Base-by-base conservation (phyloP, 768 basidiomycete species). In the Mycena leptocephala region DNA sequence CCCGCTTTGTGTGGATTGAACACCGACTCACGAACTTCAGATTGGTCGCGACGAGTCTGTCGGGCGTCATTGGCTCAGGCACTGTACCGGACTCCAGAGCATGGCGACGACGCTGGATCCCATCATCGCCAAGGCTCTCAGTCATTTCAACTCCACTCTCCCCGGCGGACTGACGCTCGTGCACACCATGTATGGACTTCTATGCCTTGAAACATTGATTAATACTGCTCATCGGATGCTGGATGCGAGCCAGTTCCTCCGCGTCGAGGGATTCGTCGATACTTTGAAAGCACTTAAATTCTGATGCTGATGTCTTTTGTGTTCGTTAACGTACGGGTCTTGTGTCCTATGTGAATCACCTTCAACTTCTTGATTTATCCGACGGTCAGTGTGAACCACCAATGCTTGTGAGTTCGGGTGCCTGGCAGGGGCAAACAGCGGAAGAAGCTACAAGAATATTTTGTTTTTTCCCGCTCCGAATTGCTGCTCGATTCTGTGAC, bases 241-340 rank as follows among this genome's bases (percentile, higher is more conserved):
- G 33, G 85, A 86, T 72, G 85, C 84, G 5, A 74, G 78, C 24
- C 85, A 86, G 72, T 86, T 86, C 82, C 63, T 85, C 33, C 76
- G 77, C 58, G 73, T 65, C 24, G 82, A 84, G 72, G 83, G 82
- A 26, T 84, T 84, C 80, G 81, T 82, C 20, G 79, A 81, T 72
- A 85, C 85, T 22, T 68, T 83, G 41, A 78, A 82, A 48, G 81
- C 81, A 7, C 80, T 85, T 48, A 85, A 83, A 5, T 85, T 84
- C 77, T 58, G 11, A 62, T 1, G 48, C 32, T 13, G 30, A 30
- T 33, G 28, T 51, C 48, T 51, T 51, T 5, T 20, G 48, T 13
- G 39, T 33, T 20, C 53, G 14, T 5, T 11, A 26, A 6, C 6
- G 2, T 58, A 5, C 16, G 55, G 28, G 28, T 37, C 35, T 37